phyloP scores from a whole-genome alignment of 441 rosid species.

The Theobroma grandiflorum region DNA sequence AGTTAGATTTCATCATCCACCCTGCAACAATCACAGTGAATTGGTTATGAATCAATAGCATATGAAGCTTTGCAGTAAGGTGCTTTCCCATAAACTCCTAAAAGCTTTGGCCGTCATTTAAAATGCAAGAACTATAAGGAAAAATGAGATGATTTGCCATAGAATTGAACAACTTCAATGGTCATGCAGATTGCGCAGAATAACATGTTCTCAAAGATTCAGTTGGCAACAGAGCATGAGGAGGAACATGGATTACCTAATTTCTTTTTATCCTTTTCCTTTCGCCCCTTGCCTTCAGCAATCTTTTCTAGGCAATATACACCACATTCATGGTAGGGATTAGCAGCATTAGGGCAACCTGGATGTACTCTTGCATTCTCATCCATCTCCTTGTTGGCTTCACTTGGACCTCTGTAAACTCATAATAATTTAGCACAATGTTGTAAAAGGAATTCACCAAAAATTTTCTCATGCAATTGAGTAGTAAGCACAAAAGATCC shows the following conservation, averaged over 20 bases:
- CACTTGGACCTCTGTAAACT: conserved; percentile 2
- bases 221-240: not conserved
- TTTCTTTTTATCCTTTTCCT: conserved; percentile 53
- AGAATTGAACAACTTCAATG: conserved; percentile 9
- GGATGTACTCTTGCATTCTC: conserved; percentile 57
- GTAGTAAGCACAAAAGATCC: conserved; percentile 1
- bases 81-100: not conserved
- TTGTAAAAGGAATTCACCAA: not conserved
- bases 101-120: not conserved
- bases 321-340: conserved; percentile 90
- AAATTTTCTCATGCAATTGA: not conserved
- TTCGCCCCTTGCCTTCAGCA: conserved; percentile 53
- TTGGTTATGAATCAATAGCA: not conserved
- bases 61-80: not conserved
- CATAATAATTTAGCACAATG: not conserved
- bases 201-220: not conserved
- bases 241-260: conserved; percentile 47
- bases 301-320: conserved; percentile 68
- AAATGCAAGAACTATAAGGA: not conserved
- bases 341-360: conserved; percentile 62
- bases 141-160: not conserved
- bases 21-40: not conserved
- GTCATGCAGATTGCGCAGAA: not conserved
- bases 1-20: not conserved
- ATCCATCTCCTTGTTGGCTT: conserved; percentile 18